Evolutionary conservation across 345 rosid species (phyloP).

Genomic region (Boechera divaricarpa): DNA sequence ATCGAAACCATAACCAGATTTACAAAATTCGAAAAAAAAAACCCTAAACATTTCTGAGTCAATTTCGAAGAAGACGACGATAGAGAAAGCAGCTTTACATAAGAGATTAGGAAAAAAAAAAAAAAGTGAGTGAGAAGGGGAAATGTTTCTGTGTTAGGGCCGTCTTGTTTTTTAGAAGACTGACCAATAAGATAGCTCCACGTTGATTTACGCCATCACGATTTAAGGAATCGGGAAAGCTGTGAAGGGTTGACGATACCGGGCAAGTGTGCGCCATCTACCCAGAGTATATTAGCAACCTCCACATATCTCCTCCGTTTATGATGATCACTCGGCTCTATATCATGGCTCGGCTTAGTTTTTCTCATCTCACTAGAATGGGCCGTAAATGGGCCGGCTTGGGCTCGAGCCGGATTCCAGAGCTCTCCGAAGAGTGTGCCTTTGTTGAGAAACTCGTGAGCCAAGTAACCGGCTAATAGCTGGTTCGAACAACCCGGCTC

Average conservation of each 20-base stretch:
- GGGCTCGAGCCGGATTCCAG: constrained; percentile 52
- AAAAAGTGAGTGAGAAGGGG: not conserved
- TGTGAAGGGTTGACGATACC: constrained; percentile 86
- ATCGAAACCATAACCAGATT: constrained; percentile 26
- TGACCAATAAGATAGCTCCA: constrained; percentile 47
- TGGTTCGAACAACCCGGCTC: constrained; percentile 52
- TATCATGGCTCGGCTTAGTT: constrained; percentile 43
- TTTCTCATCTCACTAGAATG: constrained; percentile 31
- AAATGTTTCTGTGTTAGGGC: constrained; percentile 18
- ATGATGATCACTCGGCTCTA: constrained; percentile 43
- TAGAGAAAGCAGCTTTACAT: constrained; percentile 26
- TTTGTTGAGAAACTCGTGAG: constrained; percentile 76
- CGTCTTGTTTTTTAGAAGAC: constrained; percentile 10
- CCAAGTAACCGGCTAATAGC: constrained; percentile 80
- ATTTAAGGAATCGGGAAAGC: constrained; percentile 65
- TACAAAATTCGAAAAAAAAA: constrained; percentile 20
- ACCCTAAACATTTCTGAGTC: constrained; percentile 36
- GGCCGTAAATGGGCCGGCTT: constrained; percentile 27
- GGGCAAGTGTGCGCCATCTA: constrained; percentile 69
- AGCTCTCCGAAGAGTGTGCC: constrained; percentile 81
- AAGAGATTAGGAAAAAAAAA: not conserved
- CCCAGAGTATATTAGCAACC: constrained; percentile 68
- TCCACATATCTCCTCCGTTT: constrained; percentile 66
- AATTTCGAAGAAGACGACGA: constrained; percentile 33
- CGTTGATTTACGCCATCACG: constrained; percentile 51